A percentile compares a stretch with the other conserved stretches of the same genome.
phyloP scores from a whole-genome alignment of 148 eudicot genomes.

The Silene uniflora region DNA sequence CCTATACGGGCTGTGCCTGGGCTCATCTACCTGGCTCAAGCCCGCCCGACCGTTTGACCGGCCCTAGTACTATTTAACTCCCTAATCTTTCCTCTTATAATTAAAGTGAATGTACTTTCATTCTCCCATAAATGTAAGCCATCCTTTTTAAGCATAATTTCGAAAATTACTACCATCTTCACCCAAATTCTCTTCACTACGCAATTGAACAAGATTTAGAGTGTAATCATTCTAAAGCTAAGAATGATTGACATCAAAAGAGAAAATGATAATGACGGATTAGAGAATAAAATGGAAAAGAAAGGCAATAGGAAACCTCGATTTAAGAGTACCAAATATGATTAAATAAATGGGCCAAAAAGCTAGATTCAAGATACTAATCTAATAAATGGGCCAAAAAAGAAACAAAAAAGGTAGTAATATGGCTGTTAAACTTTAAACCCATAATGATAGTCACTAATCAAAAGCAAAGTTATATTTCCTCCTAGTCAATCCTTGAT shows the following conservation, averaged over 20 bases:
- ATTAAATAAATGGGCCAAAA: conserved; percentile 18
- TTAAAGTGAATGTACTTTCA: no score
- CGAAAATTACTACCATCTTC: no score
- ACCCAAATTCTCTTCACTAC: background rate
- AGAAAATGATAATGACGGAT: conserved; percentile 15
- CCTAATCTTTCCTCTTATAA: no score
- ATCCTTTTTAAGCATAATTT: no score
- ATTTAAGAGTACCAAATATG: conserved; percentile 5
- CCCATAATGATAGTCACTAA: conserved; percentile 15
- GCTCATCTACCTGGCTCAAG: no score
- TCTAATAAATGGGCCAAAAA: conserved; percentile 7
- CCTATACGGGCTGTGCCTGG: no score
- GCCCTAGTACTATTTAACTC: no score
- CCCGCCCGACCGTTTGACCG: no score
- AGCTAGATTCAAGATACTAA: conserved; percentile 1
- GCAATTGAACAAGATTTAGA: background rate
- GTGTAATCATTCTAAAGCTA: background rate
- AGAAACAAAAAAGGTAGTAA: conserved; percentile 4
- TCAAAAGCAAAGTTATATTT: background rate
- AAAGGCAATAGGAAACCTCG: conserved; percentile 1
- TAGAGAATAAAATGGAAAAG: conserved; percentile 11
- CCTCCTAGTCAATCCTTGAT: no score
- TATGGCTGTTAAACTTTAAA: background rate
- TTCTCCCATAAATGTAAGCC: no score
- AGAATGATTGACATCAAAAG: conserved; percentile 19